Evolutionary conservation across 208 protist species (phyloP).

Genomic region (Trichomonas gallinae): DNA sequence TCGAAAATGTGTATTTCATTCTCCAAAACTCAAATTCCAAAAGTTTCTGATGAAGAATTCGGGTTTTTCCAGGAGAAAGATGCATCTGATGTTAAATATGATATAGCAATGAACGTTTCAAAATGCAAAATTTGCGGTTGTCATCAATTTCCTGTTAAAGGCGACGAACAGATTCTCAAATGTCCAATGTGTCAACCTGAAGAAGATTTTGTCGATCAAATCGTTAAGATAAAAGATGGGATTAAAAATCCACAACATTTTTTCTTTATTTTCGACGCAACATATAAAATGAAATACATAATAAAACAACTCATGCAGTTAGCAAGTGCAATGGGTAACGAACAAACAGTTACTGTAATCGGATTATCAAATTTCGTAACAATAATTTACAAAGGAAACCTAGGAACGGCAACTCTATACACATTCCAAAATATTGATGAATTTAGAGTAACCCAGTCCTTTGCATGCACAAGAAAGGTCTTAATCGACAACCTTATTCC

Average conservation of each 20-base stretch:
- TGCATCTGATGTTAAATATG: neutral
- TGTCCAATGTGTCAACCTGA: neutral
- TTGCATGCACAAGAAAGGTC: neutral
- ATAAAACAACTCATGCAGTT: neutral
- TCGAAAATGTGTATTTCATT: too few species aligned
- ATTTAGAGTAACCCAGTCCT: neutral
- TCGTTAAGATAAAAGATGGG: neutral
- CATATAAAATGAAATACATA: neutral
- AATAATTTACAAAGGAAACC: neutral
- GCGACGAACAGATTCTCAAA: neutral
- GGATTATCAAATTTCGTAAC: neutral
- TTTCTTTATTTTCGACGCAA: neutral
- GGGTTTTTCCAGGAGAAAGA: neutral
- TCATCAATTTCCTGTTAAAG: neutral
- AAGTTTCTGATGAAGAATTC: neutral
- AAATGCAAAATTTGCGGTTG: neutral
- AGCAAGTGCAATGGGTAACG: neutral
- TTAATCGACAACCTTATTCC: neutral
- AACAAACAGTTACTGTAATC: neutral
- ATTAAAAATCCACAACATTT: neutral
- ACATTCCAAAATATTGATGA: neutral
- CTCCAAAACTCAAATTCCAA: too few species aligned
- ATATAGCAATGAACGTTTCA: neutral
- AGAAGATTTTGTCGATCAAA: neutral
- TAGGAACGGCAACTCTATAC: neutral